phyloP scores from a whole-genome alignment of 768 basidiomycete genomes.

The Boletales sp. region DNA sequence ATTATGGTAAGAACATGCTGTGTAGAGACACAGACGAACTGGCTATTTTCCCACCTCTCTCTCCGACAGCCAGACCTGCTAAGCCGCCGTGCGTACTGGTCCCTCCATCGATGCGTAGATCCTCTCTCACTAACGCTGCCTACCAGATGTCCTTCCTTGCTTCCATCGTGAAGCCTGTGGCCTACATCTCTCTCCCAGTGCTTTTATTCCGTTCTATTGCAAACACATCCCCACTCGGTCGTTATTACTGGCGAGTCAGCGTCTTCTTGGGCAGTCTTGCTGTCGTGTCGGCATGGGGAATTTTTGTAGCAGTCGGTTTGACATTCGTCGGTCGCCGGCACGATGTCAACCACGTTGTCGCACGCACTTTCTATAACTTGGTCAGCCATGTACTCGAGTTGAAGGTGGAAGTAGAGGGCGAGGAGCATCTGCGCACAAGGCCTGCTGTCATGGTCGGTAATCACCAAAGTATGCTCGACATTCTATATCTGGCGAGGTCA shows the following conservation, averaged over 20 bases:
- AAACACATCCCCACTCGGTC: constrained; percentile 48
- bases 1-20: too few relatives aligned
- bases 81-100: constrained; percentile 16
- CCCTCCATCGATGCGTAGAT: constrained; percentile 8
- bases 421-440: constrained; percentile 68
- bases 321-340: constrained; percentile 62
- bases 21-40: background rate
- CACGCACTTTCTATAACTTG: constrained; percentile 74
- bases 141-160: constrained; percentile 59
- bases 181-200: constrained; percentile 72
- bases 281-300: constrained; percentile 68
- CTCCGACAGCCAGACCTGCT: constrained; percentile 12
- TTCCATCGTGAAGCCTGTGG: constrained; percentile 63
- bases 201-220: constrained; percentile 62
- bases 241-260: constrained; percentile 72
- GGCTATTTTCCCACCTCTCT: constrained; percentile 31
- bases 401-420: constrained; percentile 76
- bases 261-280: constrained; percentile 71
- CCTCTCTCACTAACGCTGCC: constrained; percentile 6
- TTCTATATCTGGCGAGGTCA: constrained; percentile 77
- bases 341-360: constrained; percentile 82
- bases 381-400: constrained; percentile 64
- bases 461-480: constrained; percentile 92
- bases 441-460: constrained; percentile 82
- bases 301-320: constrained; percentile 64